Conservation (phyloP, 2,329 filamentous ascomycete species). For the Monilinia polystroma region DNA sequence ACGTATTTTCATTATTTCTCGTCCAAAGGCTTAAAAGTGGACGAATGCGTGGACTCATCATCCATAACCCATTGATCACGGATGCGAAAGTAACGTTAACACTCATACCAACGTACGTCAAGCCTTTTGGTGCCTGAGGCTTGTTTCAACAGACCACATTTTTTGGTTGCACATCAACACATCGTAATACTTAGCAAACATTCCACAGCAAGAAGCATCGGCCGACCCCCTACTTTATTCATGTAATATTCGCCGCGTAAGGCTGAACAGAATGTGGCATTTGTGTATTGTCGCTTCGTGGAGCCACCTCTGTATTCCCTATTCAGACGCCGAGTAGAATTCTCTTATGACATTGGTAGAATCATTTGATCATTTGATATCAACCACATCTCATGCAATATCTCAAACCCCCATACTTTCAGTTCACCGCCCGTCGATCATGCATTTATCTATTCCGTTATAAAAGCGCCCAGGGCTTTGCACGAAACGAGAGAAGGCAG, state of each 20-base stretch:
- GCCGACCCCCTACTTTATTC: background rate
- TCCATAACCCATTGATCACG: background rate
- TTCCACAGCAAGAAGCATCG: constrained; percentile 8
- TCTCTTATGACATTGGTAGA: background rate
- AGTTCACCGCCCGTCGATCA: constrained; percentile 19
- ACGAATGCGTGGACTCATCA: background rate
- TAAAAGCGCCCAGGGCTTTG: constrained; percentile 18
- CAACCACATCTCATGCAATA: constrained; percentile 9
- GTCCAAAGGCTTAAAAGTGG: background rate
- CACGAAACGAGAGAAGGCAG: background rate
- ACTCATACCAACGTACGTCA: constrained; percentile 12
- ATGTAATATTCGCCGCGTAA: constrained; percentile 8
- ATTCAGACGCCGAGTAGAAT: constrained; percentile 14
- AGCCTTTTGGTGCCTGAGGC: constrained; percentile 10
- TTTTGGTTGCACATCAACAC: background rate
- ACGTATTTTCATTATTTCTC: background rate
- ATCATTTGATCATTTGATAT: constrained; percentile 15
- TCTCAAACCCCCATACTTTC: constrained; percentile 11
- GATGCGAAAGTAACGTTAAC: constrained; percentile 21
- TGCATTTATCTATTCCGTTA: background rate
- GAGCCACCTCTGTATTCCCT: constrained; percentile 11
- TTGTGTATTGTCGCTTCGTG: background rate
- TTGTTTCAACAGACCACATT: background rate
- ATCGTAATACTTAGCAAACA: background rate
- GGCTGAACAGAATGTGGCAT: constrained; percentile 10